Evolutionary conservation across 805 yeast species (phyloP).

Genomic region (Nakazawaea molendinolei): DNA sequence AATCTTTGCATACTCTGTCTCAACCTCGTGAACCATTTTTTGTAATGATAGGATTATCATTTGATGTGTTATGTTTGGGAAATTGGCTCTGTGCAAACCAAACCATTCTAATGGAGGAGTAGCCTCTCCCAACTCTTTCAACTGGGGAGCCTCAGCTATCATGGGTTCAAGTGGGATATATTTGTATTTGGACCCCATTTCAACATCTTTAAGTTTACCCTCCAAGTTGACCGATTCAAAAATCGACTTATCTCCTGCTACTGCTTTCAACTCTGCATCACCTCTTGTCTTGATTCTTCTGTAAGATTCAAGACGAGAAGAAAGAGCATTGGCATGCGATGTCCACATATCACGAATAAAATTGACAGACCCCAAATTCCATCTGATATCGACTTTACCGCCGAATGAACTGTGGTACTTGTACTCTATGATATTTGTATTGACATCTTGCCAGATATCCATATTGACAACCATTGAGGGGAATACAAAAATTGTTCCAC

Average conservation of each 20-base stretch:
- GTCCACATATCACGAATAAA: constrained; percentile 91
- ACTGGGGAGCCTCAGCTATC: constrained; percentile 78
- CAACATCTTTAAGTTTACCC: constrained; percentile 40
- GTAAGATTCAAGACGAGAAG: constrained; percentile 45
- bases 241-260: constrained; percentile 26
- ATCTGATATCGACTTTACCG: constrained; percentile 83
- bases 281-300: constrained; percentile 19
- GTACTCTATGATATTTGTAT: constrained; percentile 54
- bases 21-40: constrained; percentile 65
- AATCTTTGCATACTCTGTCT: constrained; percentile 40
- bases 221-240: constrained; percentile 29
- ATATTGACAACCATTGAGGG: constrained; percentile 72
- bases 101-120: constrained; percentile 99
- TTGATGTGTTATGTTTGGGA: constrained; percentile 86
- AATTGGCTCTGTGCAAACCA: constrained; percentile 80
- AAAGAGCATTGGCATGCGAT: constrained; percentile 69
- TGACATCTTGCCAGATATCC: constrained; percentile 61
- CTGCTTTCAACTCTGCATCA: constrained; percentile 20
- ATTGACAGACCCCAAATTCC: constrained; percentile 91
- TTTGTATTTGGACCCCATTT: constrained; percentile 37
- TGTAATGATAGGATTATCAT: constrained; percentile 68
- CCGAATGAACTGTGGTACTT: constrained; percentile 70
- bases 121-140: constrained; percentile 90
- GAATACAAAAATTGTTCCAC: constrained; percentile 75
- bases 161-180: constrained; percentile 72